A percentile compares a stretch with the other conserved stretches of the same genome.
Evolutionary conservation across 1,284 basidiomycete species (phyloP).

Genomic region (Ustilago shanxiensis): DNA sequence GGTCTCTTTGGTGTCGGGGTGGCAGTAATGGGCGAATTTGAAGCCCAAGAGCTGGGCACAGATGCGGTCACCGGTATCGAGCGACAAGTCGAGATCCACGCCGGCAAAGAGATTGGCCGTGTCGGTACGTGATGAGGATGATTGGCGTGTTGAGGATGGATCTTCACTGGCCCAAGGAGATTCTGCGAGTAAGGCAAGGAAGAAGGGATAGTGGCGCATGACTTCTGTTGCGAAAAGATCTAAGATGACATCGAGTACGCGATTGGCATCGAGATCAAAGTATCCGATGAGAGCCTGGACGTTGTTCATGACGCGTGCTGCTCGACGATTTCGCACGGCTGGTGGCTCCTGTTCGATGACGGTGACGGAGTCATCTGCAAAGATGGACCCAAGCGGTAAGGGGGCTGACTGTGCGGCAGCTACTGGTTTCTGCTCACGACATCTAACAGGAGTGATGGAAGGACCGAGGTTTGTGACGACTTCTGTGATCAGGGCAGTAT

Average conservation of each 20-base stretch:
- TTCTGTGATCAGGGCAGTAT: slow-evolving; percentile 89
- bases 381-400: slow-evolving; percentile 2
- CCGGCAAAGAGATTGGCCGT: slow-evolving; percentile 18
- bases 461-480: slow-evolving; percentile 83
- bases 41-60: slow-evolving; percentile 94
- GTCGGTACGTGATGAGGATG: slow-evolving; percentile 1
- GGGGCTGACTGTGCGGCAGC: background rate
- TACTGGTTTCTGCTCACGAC: slow-evolving; percentile 52
- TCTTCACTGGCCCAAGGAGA: slow-evolving; percentile 79
- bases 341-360: slow-evolving; percentile 59
- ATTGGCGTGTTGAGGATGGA: slow-evolving; percentile 6
- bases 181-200: slow-evolving; percentile 83
- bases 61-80: slow-evolving; percentile 73
- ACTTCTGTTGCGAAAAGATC: slow-evolving; percentile 89
- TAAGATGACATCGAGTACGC: slow-evolving; percentile 91
- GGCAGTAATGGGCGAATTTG: slow-evolving; percentile 90
- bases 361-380: slow-evolving; percentile 20
- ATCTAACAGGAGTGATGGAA: slow-evolving; percentile 75
- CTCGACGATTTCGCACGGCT: slow-evolving; percentile 55
- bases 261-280: slow-evolving; percentile 94
- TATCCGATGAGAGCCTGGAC: slow-evolving; percentile 74
- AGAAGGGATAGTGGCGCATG: slow-evolving; percentile 88
- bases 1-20: slow-evolving; percentile 71
- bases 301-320: slow-evolving; percentile 65
- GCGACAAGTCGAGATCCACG: slow-evolving; percentile 35